Conservation (phyloP, 495 filamentous ascomycete species). For the Cercophora sp. region DNA sequence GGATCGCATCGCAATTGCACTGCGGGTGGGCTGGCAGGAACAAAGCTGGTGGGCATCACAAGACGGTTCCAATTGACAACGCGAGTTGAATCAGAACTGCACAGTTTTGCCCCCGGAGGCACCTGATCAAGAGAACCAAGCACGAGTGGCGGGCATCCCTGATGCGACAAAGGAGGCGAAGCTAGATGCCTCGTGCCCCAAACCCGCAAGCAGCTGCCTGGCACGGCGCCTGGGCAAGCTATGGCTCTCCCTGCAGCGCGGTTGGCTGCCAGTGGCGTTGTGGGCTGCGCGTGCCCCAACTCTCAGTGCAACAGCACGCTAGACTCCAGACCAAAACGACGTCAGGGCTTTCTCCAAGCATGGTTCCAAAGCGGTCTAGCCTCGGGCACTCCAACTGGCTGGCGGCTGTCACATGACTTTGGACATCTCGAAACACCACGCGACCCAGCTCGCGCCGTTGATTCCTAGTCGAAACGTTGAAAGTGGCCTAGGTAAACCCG, state of each 20-base stretch:
- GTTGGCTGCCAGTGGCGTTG: constrained; percentile 8
- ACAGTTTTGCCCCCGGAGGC: constrained; percentile 7
- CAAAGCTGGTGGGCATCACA: too few species aligned
- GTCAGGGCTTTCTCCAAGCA: constrained; percentile 22
- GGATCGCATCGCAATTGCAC: too few species aligned
- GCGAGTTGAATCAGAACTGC: neutral
- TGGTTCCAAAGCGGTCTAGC: constrained; percentile 4
- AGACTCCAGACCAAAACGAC: constrained; percentile 14
- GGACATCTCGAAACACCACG: too few species aligned
- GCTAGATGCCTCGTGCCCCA: neutral
- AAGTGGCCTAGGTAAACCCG: too few species aligned
- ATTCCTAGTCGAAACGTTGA: too few species aligned
- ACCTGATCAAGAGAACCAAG: constrained; percentile 10
- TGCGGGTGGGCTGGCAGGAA: too few species aligned
- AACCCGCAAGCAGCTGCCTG: constrained; percentile 3
- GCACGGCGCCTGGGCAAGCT: too few species aligned
- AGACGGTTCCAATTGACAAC: constrained; percentile 9
- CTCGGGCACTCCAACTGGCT: neutral
- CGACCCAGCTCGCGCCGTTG: too few species aligned
- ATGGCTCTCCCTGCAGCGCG: neutral
- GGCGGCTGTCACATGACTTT: constrained; percentile 4
- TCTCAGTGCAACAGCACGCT: constrained; percentile 9
- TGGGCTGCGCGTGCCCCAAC: constrained; percentile 2
- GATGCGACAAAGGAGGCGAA: constrained; percentile 15
- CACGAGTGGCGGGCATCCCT: too few species aligned